Evolutionary conservation across 2,329 filamentous ascomycete species (phyloP), one percentile per base, ranked within the genome.

Genomic region (Arthroderma sp.): DNA sequence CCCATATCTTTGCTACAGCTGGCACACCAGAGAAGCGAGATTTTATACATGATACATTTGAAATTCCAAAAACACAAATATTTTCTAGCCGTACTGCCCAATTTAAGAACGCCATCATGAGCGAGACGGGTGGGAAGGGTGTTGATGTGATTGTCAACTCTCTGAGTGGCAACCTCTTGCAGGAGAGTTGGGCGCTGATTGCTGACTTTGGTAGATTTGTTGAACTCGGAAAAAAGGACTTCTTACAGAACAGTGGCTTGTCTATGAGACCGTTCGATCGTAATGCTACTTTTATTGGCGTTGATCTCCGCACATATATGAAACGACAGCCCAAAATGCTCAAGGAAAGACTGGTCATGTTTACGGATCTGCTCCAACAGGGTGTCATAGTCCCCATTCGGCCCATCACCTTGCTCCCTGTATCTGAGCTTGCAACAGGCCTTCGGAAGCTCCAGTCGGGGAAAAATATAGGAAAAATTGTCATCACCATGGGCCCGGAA

Each of bases 1-100:
- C 62, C 1, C 56, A 61, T 23, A 55, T 66, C 21, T 65, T 57
- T 57, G 60, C 57, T 7, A 66, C 65, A 4, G 64, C 64, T 1
- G 53, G 56, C 7, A 60, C 35, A 9, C 33, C 41, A 33, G 61
- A 61, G n/a, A 63, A 65, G 51, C 58, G 25, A 8, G 17, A 57
- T 11, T 56, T 61, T 2, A 21, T 66, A 1, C 60, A 58, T 25
- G 54, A 64, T 15, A 44, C 41, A 17, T 60, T 55, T 43, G 41
- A 38, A 7, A 56, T 63, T n/a, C 35, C 54, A 15, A 56, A 52
- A 25, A 53, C 59, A 15, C 59, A 58, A 25, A 61, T 63, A 15
- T 61, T 62, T 37, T 55, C 19, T 21, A 58, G 55, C 47, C 51
- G 58, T 9, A 41, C 59, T 31, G 25, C 35, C 6, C 52, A 19